Evolutionary conservation across 306 rosid species (phyloP).

Genomic region (Cucurbita ficifolia): DNA sequence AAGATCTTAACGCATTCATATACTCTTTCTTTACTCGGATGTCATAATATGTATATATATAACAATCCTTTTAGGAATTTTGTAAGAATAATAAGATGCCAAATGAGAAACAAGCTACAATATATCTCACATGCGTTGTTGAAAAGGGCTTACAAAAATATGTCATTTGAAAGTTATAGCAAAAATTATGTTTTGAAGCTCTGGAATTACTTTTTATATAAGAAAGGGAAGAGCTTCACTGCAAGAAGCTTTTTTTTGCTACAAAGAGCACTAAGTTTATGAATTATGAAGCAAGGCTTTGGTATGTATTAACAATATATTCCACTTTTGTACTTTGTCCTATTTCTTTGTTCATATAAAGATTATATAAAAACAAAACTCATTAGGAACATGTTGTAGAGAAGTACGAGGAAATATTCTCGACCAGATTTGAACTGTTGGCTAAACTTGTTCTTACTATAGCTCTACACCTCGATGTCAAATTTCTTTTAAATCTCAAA

Average conservation of each 20-base stretch:
- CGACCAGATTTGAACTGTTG: too few species aligned
- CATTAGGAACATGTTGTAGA: background rate
- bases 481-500: too few species aligned
- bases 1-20: too few species aligned
- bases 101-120: background rate
- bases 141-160: background rate
- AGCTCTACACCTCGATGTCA: too few species aligned
- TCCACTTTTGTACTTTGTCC: background rate
- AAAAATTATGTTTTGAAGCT: background rate
- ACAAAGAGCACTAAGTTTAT: background rate
- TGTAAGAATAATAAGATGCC: background rate
- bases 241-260: background rate
- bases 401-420: background rate
- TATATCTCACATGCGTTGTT: slow-evolving; percentile 1
- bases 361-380: background rate
- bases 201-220: background rate
- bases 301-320: background rate
- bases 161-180: background rate
- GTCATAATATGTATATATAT: background rate
- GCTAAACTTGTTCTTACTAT: too few species aligned
- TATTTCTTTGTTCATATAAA: background rate
- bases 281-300: background rate
- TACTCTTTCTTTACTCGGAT: too few species aligned
- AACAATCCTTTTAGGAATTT: background rate
- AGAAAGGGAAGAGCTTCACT: background rate